These are phyloP conservation scores for Candida sp. DNA, from an alignment of 1,139 yeast species.

Conservation along the genomic window DNA sequence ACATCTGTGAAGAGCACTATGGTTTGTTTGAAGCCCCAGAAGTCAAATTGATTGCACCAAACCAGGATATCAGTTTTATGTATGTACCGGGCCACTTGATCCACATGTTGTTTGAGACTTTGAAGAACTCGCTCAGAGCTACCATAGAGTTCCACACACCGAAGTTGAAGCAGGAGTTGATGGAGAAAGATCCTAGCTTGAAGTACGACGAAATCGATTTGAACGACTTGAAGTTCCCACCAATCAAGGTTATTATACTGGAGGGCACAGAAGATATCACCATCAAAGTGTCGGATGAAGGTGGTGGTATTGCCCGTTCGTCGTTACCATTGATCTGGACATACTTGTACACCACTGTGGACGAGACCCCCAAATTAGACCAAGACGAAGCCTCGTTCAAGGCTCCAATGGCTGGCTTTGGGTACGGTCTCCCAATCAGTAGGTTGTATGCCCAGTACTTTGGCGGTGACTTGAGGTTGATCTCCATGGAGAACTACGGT, in stretches of 20 bases:
- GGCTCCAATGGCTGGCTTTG: conserved; percentile 96
- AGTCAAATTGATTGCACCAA: conserved; percentile 75
- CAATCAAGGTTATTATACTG: conserved; percentile 87
- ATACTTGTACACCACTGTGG: conserved; percentile 87
- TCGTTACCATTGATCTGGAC: conserved; percentile 92
- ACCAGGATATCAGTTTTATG: conserved; percentile 72
- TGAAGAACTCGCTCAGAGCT: conserved; percentile 84
- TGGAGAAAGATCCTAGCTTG: conserved; percentile 46
- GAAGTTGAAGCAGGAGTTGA: conserved; percentile 38
- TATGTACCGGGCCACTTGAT: conserved; percentile 91
- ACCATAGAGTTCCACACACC: conserved; percentile 78
- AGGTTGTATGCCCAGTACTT: conserved; percentile 88
- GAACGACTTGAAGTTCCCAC: conserved; percentile 76
- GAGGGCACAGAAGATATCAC: conserved; percentile 93
- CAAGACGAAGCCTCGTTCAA: conserved; percentile 65
- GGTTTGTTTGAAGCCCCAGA: conserved; percentile 84
- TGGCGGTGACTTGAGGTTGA: conserved; percentile 88
- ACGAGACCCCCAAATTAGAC: conserved; percentile 71
- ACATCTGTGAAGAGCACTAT: conserved; percentile 87
- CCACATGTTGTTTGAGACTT: conserved; percentile 86
- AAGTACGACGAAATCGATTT: conserved; percentile 50
- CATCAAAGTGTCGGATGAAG: conserved; percentile 92
- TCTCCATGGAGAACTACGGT: conserved; percentile 94
- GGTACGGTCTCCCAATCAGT: conserved; percentile 89
- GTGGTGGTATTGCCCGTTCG: conserved; percentile 90